Evolutionary conservation across 2,329 filamentous ascomycete genomes (phyloP), one percentile per base, ranked within the genome.

Genomic region (Mollisiaceae sp.): DNA sequence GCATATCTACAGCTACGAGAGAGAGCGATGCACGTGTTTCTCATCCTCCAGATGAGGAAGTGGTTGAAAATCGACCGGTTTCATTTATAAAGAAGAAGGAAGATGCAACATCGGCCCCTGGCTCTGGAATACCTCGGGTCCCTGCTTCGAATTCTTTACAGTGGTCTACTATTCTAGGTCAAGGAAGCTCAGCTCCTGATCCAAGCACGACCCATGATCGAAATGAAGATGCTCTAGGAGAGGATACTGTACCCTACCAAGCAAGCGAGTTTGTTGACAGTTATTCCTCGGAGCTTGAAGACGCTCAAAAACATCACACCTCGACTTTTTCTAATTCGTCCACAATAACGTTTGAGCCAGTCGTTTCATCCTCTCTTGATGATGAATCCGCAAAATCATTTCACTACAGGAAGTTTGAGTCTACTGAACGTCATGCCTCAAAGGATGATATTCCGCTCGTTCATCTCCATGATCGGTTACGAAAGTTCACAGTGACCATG

Each of bases 381-480:
- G n/a, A 8, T 22, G n/a, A 50, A 24, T 8, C 11, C n/a, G 11
- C 4, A 9, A 32, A 32, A 32, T 32, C 27, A 32, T 3, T 6
- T 32, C 27, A 6, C 27, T 32, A 3, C 27, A 3, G 3, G 6
- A 32, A 32, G 27, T 32, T 32, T 6, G 27, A 32, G 27, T 6
- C 27, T 32, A 32, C 27, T 32, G 3, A 3, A 32, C 27, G 27
- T 3, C 3, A 6, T 3, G 3, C 27, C 27, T 32, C 27, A 32
- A 32, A 6, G 27, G 50, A 54, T 24, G 27, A 5, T 35, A 27
- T 54, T 32, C 50, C 50, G 5, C 50, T 54, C 50, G n/a, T 54
- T 18, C 50, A 54, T 18, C 15, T 54, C 4, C 27, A 54, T 14
- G 80, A 82, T n/a, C 75, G 79, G 3, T 73, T 89, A 15, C 80